Conservation (phyloP, 371 early-diverging fungal genomes). For the Neoconidiobolus thromboides region DNA sequence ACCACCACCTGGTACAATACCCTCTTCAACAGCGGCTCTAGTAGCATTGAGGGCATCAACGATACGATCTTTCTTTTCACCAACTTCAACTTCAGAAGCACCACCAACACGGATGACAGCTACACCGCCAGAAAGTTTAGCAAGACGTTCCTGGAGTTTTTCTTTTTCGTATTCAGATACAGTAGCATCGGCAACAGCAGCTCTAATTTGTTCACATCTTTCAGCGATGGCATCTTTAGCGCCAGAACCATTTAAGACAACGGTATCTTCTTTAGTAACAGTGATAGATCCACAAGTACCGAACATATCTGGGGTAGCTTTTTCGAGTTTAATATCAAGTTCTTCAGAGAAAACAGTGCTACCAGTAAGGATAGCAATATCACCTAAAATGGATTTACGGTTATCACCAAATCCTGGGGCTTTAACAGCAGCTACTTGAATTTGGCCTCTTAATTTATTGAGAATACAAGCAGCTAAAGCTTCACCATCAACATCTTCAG, state of each 20-base stretch:
- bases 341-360: constrained; percentile 90
- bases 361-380: constrained; percentile 87
- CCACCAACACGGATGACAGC: constrained; percentile 97
- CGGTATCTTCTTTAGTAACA: constrained; percentile 95
- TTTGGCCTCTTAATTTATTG: constrained; percentile 95
- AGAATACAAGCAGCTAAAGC: constrained; percentile 95
- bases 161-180: constrained; percentile 93
- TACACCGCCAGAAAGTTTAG: constrained; percentile 93
- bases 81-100: constrained; percentile 92
- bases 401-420: constrained; percentile 98
- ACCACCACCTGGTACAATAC: constrained; percentile 96
- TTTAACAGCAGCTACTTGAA: constrained; percentile 91
- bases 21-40: constrained; percentile 96
- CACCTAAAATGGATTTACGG: constrained; percentile 93
- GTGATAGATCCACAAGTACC: constrained; percentile 75
- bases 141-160: constrained; percentile 95
- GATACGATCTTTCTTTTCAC: constrained; percentile 97
- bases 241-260: constrained; percentile 79
- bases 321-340: constrained; percentile 86
- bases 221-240: constrained; percentile 67
- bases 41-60: constrained; percentile 96
- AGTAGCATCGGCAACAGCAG: constrained; percentile 54
- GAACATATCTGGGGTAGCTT: constrained; percentile 71
- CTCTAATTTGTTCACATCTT: constrained; percentile 91
- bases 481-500: constrained; percentile 96